These are phyloP conservation scores for Aspergillus persii DNA, from an alignment of 2,329 filamentous ascomycete genomes.

Conservation along the genomic window DNA sequence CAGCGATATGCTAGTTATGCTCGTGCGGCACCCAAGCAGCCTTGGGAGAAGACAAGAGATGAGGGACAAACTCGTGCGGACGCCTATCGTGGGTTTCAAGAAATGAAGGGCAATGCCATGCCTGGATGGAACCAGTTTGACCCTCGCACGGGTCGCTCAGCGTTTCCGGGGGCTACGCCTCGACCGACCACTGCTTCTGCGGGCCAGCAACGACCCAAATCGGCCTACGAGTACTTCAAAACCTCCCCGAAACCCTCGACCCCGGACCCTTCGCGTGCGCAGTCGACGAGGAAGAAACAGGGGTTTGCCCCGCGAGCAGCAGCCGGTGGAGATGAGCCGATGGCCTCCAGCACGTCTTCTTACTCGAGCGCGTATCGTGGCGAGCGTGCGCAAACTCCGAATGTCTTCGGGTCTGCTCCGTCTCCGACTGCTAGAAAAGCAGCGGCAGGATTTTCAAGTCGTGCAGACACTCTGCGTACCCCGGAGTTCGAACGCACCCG, in stretches of 20 bases:
- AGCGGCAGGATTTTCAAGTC: slow-evolving; percentile 32
- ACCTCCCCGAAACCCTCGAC: slow-evolving; percentile 31
- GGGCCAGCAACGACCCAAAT: slow-evolving; percentile 29
- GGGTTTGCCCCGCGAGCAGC: slow-evolving; percentile 60
- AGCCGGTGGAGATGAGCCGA: slow-evolving; percentile 59
- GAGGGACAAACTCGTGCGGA: slow-evolving; percentile 43
- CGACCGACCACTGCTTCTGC: slow-evolving; percentile 23
- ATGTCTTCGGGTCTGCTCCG: slow-evolving; percentile 38
- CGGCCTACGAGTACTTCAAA: slow-evolving; percentile 41
- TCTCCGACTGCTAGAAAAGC: slow-evolving; percentile 44
- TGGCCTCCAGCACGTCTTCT: slow-evolving; percentile 53
- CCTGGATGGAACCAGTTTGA: slow-evolving; percentile 42
- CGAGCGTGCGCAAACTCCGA: slow-evolving; percentile 32
- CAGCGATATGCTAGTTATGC: slow-evolving; percentile 43
- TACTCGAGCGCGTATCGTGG: slow-evolving; percentile 40
- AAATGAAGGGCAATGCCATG: slow-evolving; percentile 38
- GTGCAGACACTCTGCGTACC: slow-evolving; percentile 26
- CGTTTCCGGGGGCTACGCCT: slow-evolving; percentile 19
- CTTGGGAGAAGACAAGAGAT: slow-evolving; percentile 39
- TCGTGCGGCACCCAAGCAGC: slow-evolving; percentile 38
- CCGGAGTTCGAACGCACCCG: slow-evolving; percentile 51
- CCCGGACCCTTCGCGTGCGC: slow-evolving; percentile 35
- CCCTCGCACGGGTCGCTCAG: slow-evolving; percentile 34
- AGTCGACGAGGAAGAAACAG: slow-evolving; percentile 50
- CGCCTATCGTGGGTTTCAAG: slow-evolving; percentile 45